phyloP scores from a whole-genome alignment of 2,329 filamentous ascomycete species.

The Cryphonectria naterciae region DNA sequence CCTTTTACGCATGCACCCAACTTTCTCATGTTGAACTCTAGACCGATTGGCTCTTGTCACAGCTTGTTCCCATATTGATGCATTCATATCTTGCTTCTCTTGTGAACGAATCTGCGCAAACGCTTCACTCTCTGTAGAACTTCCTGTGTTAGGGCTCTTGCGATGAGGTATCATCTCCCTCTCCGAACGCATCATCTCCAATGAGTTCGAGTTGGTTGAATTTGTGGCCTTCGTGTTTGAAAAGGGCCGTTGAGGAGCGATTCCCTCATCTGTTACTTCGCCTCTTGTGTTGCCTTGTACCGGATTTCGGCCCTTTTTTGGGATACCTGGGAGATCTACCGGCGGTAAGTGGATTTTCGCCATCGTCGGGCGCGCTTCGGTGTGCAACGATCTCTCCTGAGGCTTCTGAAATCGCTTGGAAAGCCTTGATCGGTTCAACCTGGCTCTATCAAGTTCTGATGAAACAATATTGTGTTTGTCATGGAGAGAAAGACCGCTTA shows the following conservation, averaged over 20 bases:
- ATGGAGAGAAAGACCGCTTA: no score
- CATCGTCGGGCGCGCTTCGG: no score
- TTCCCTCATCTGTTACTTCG: not conserved
- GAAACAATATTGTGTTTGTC: no score
- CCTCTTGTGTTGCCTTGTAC: not conserved
- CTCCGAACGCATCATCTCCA: not conserved
- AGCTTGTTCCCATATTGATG: not conserved
- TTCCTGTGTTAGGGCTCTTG: not conserved
- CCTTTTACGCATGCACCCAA: not conserved
- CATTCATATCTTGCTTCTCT: not conserved
- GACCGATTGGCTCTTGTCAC: not conserved
- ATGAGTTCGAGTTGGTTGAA: not conserved
- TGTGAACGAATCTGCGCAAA: not conserved
- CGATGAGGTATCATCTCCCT: not conserved
- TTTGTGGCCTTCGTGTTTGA: not conserved
- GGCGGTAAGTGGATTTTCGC: no score
- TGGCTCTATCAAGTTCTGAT: not conserved
- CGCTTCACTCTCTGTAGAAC: not conserved
- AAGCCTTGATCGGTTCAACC: not conserved
- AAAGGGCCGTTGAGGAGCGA: not conserved
- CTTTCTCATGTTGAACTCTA: not conserved
- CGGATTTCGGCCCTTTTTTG: not conserved
- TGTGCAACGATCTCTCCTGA: no score
- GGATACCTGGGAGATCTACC: not conserved
- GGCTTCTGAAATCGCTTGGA: not conserved